Evolutionary conservation across 2,329 filamentous ascomycete genomes (phyloP), one percentile per base, ranked within the genome.

Genomic region (Scorias spongiosa): DNA sequence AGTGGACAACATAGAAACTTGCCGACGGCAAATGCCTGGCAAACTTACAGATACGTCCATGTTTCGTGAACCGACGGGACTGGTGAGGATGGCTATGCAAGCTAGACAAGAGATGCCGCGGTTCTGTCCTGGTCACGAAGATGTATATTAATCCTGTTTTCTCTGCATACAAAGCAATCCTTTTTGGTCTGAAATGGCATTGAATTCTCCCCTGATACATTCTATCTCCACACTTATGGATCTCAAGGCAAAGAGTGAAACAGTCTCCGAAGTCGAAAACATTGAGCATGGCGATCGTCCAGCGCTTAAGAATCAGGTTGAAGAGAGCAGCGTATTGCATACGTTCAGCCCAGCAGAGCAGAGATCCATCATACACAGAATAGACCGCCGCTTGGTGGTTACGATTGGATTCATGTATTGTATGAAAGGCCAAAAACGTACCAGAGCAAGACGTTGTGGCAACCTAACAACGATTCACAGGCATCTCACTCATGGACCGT

Each of bases 401-500:
- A 67, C 62, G 1, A 59, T 67, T 2, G 66, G 66, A 10, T 51
- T 54, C 30, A 50, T 53, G 49, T 49, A 45, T 30, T 46, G 46
- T 45, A 42, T 10, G 26, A 17, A 12, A 15, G 15, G n/a, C 12
- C 30, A 12, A 10, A 37, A n/a, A 17, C 18, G n/a, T 36, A n/a
- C 8, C 8, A 39, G 10, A 14, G n/a, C 37, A 26, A 26, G 69
- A 28, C 75, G 79, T 2, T 65, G 83, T 2, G 74, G 82, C 36
- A 2, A 78, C 72, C 1, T 73, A 34, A 40, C 17, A 26, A 40
- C 14, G 39, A 17, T 8, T 29, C 17, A 26, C 39, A 20, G 49
- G 81, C 57, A 70, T 84, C 53, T 81, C 75, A 50, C 65, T 89
- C 46, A 84, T 89, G 76, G 84, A 91, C 57, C 70, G 84, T 29